Conservation (phyloP, 768 basidiomycete species). For the Russula virescens region DNA sequence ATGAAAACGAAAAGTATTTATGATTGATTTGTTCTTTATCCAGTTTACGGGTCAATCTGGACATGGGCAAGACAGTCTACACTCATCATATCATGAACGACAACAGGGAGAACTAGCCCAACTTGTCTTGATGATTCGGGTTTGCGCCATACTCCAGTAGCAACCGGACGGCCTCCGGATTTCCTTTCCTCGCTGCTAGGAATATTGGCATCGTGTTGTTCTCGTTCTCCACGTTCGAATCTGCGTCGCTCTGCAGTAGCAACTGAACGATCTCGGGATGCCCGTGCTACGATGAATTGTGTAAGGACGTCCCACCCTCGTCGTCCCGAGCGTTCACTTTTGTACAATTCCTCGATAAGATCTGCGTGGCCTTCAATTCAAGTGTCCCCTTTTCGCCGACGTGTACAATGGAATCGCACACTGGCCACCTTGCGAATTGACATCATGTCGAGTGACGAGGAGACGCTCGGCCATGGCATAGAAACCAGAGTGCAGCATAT, state of each 20-base stretch:
- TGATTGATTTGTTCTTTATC: not conserved
- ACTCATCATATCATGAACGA: slow-evolving; percentile 94
- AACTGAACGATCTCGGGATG: not conserved
- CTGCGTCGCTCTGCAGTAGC: not conserved
- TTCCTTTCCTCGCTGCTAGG: not conserved
- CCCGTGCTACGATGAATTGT: not conserved
- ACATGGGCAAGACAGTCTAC: slow-evolving; percentile 99
- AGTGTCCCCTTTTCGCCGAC: no score
- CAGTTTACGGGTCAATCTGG: slow-evolving; percentile 96
- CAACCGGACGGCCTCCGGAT: not conserved
- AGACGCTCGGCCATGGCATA: no score
- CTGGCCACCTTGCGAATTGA: not conserved
- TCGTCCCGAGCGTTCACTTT: not conserved
- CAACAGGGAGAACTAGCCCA: slow-evolving; percentile 24
- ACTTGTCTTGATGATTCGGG: not conserved
- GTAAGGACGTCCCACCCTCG: not conserved
- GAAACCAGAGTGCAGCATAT: no score
- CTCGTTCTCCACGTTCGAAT: not conserved
- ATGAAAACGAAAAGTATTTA: not conserved
- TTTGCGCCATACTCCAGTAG: not conserved
- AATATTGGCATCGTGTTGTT: not conserved
- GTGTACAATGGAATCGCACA: no score
- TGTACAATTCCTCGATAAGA: not conserved
- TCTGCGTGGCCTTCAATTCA: no score
- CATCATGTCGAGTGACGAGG: not conserved